phyloP scores from a whole-genome alignment of 2,329 filamentous ascomycete genomes.

The Dothideomycetidae sp. region DNA sequence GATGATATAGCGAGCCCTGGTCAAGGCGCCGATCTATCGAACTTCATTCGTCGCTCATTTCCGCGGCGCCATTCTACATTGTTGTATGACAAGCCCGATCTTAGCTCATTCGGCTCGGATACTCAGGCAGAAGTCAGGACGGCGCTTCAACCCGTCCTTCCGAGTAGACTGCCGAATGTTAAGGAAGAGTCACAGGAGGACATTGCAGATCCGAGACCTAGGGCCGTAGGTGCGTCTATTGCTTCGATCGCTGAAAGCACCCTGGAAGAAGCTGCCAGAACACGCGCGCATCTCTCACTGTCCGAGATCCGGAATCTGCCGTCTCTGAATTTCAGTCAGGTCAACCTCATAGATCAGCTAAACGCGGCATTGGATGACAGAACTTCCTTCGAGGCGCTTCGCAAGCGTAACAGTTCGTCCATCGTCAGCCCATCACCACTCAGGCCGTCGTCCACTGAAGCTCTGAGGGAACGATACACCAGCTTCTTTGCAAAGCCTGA shows the following conservation, averaged over 20 bases:
- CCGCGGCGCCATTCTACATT: slow-evolving; percentile 12
- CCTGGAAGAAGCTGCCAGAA: slow-evolving; percentile 13
- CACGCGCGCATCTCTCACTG: slow-evolving; percentile 15
- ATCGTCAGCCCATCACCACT: slow-evolving; percentile 22
- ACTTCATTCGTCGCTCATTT: slow-evolving; percentile 13
- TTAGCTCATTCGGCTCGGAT: neutral
- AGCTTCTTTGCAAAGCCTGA: slow-evolving; percentile 33
- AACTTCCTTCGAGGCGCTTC: slow-evolving; percentile 25
- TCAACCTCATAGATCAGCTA: slow-evolving; percentile 32
- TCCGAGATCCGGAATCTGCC: slow-evolving; percentile 29
- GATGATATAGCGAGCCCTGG: neutral
- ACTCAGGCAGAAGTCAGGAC: neutral
- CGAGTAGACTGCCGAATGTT: slow-evolving; percentile 27
- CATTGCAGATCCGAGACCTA: slow-evolving; percentile 23
- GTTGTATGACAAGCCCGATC: slow-evolving; percentile 7
- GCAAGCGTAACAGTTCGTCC: slow-evolving; percentile 18
- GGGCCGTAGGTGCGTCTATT: slow-evolving; percentile 10
- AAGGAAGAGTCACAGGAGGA: slow-evolving; percentile 37
- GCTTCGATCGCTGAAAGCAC: slow-evolving; percentile 7
- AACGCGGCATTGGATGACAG: slow-evolving; percentile 30
- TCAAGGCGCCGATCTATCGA: slow-evolving; percentile 11
- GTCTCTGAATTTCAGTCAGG: slow-evolving; percentile 34
- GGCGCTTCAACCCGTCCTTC: slow-evolving; percentile 12
- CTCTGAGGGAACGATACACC: slow-evolving; percentile 30
- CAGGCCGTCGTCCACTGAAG: slow-evolving; percentile 25